phyloP scores from a whole-genome alignment of 352 stramenopile species.

The Phytophthora brassicae region DNA sequence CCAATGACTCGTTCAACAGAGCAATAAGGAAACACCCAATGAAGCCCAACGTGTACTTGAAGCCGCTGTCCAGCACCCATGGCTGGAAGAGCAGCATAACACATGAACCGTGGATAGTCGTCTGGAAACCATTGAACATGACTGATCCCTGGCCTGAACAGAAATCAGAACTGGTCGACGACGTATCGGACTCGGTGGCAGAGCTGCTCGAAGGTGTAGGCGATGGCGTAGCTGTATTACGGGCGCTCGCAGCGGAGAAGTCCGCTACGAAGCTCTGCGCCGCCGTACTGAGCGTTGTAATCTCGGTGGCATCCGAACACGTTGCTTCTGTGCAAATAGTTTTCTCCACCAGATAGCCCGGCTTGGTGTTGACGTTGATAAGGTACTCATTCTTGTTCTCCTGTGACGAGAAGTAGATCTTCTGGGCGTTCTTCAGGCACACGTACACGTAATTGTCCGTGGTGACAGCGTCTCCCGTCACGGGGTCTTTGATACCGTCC shows the following conservation, averaged over 20 bases:
- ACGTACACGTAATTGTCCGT: conserved; percentile 68
- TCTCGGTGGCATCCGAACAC: conserved; percentile 65
- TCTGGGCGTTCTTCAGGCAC: conserved; percentile 76
- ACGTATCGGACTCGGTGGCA: conserved; percentile 18
- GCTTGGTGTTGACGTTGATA: conserved; percentile 49
- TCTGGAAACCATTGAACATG: conserved; percentile 86
- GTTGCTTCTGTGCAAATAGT: conserved; percentile 52
- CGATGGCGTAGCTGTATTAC: conserved; percentile 14
- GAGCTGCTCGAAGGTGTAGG: conserved; percentile 25
- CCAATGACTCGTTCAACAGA: conserved; percentile 67
- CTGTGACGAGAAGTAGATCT: conserved; percentile 84
- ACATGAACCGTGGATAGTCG: conserved; percentile 69
- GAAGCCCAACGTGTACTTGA: conserved; percentile 79
- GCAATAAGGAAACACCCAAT: conserved; percentile 65
- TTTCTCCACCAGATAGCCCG: conserved; percentile 52
- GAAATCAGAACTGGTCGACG: conserved; percentile 41
- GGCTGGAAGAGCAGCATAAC: conserved; percentile 77
- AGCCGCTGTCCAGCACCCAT: conserved; percentile 70
- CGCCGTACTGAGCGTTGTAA: conserved; percentile 52
- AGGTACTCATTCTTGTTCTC: conserved; percentile 68
- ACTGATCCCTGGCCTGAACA: conserved; percentile 69
- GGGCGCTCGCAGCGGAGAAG: conserved; percentile 25
- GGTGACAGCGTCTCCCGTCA: conserved; percentile 59
- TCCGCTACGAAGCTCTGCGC: conserved; percentile 41
- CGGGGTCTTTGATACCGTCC: conserved; percentile 54